A percentile compares a stretch with the other conserved stretches of the same genome.
phyloP scores from a whole-genome alignment of 1,284 basidiomycete genomes.

The Ustilago xerochloae region DNA sequence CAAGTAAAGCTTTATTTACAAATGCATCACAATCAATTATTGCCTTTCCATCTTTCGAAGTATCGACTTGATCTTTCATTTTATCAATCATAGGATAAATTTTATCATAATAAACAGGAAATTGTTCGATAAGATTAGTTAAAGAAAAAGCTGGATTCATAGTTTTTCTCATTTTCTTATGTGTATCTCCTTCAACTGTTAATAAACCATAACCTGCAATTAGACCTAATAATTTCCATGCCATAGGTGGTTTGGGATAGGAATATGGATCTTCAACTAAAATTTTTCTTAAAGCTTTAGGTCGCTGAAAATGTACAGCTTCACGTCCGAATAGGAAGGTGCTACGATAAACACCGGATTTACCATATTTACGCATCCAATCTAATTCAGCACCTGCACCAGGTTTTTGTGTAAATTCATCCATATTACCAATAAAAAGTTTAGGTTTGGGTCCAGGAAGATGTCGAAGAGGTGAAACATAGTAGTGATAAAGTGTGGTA shows the following conservation, averaged over 20 bases:
- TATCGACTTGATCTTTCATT: constrained; percentile 39
- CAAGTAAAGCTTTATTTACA: constrained; percentile 59
- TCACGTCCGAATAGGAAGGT: constrained; percentile 44
- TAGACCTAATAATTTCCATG: constrained; percentile 44
- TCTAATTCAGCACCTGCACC: constrained; percentile 31
- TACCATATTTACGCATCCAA: constrained; percentile 39
- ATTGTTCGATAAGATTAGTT: constrained; percentile 53
- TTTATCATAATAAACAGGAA: constrained; percentile 55
- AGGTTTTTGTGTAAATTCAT: constrained; percentile 25
- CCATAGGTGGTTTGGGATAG: constrained; percentile 46
- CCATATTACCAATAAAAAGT: constrained; percentile 43
- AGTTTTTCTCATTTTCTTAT: constrained; percentile 54
- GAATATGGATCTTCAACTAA: constrained; percentile 49
- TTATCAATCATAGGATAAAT: constrained; percentile 50
- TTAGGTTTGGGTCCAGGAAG: constrained; percentile 44
- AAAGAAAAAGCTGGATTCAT: constrained; percentile 61
- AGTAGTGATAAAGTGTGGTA: constrained; percentile 36
- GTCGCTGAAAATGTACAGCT: constrained; percentile 37
- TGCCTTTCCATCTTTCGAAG: constrained; percentile 25
- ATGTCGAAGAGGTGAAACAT: constrained; percentile 43
- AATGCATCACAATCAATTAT: constrained; percentile 56
- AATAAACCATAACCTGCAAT: constrained; percentile 56
- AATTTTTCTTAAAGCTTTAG: constrained; percentile 46
- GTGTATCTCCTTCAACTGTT: constrained; percentile 52
- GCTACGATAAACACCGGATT: constrained; percentile 35